phyloP scores from a whole-genome alignment of 202 grass and related monocot species.

The Zoysia matrella region DNA sequence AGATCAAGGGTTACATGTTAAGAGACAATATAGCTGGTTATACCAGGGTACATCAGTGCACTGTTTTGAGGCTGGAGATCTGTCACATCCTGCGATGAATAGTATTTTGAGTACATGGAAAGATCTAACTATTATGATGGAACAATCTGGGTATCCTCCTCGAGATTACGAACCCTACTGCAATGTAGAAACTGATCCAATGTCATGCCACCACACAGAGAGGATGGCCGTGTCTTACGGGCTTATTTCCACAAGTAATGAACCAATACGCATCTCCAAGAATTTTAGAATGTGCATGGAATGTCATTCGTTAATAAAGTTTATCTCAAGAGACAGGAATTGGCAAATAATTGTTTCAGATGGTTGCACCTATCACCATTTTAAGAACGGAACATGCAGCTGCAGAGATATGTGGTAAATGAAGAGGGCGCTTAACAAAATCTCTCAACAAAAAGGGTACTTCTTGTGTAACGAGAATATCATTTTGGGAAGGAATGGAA shows the following conservation, averaged over 20 bases:
- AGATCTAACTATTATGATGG: slow-evolving; percentile 54
- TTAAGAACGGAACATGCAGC: slow-evolving; percentile 57
- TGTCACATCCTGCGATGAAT: slow-evolving; percentile 55
- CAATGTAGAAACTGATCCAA: slow-evolving; percentile 60
- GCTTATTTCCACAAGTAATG: slow-evolving; percentile 50
- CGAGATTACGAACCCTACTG: slow-evolving; percentile 54
- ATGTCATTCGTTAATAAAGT: slow-evolving; percentile 69
- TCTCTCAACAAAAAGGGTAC: not conserved
- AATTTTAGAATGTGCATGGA: slow-evolving; percentile 72
- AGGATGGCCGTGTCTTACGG: slow-evolving; percentile 61
- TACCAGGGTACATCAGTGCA: slow-evolving; percentile 46
- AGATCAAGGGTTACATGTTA: slow-evolving; percentile 57
- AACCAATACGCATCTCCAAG: slow-evolving; percentile 60
- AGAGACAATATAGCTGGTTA: slow-evolving; percentile 56
- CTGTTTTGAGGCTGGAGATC: slow-evolving; percentile 64
- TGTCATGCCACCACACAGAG: slow-evolving; percentile 74
- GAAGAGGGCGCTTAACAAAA: not conserved
- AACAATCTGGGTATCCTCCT: slow-evolving; percentile 54
- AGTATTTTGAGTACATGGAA: slow-evolving; percentile 57
- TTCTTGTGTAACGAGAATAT: too few relatives aligned
- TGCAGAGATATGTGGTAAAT: slow-evolving; percentile 64
- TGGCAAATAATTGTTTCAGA: slow-evolving; percentile 61
- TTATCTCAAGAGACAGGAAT: slow-evolving; percentile 52
- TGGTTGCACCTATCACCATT: slow-evolving; percentile 66
- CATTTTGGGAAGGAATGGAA: too few relatives aligned